Percentiles rank a stretch among this genome's conserved stretches.
These are phyloP conservation scores for Geotrichum bryndzae DNA, from an alignment of 1,139 yeast genomes.

Conservation along the genomic window DNA sequence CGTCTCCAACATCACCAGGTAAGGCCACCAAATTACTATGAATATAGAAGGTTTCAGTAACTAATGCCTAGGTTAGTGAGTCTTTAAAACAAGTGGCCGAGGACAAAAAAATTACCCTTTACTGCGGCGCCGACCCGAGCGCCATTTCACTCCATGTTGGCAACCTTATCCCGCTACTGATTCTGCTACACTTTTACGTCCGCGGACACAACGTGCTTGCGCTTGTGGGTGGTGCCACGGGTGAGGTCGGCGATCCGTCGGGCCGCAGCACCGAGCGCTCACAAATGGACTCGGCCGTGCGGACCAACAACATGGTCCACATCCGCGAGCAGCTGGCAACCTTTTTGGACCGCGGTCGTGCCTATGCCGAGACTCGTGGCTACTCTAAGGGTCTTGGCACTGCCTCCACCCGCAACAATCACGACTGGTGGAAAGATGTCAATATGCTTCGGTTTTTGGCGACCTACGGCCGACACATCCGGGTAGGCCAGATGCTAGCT, in stretches of 20 bases:
- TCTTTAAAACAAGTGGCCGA: slow-evolving; percentile 39
- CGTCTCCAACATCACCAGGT: slow-evolving; percentile 14
- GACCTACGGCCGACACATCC: slow-evolving; percentile 67
- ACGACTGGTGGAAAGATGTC: slow-evolving; percentile 79
- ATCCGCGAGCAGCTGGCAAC: slow-evolving; percentile 57
- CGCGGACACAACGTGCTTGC: slow-evolving; percentile 81
- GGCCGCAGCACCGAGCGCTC: slow-evolving; percentile 76
- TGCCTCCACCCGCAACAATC: slow-evolving; percentile 53
- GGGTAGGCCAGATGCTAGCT: slow-evolving; percentile 82
- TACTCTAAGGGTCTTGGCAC: slow-evolving; percentile 37
- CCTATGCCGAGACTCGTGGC: slow-evolving; percentile 53
- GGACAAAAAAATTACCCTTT: slow-evolving; percentile 48
- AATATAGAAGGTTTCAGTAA: background rate
- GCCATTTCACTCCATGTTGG: slow-evolving; percentile 89
- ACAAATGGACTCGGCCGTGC: slow-evolving; percentile 45
- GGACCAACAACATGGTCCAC: slow-evolving; percentile 52
- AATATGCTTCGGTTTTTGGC: slow-evolving; percentile 72
- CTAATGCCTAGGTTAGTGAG: slow-evolving; percentile 18
- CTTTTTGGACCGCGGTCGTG: slow-evolving; percentile 60
- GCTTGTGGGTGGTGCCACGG: slow-evolving; percentile 94
- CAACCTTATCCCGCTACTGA: slow-evolving; percentile 79
- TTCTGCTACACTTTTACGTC: slow-evolving; percentile 72
- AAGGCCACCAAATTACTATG: background rate
- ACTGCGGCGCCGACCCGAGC: slow-evolving; percentile 96
- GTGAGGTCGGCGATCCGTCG: slow-evolving; percentile 94